phyloP scores from a whole-genome alignment of 352 stramenopile genomes.

The Phytophthora brassicae region DNA sequence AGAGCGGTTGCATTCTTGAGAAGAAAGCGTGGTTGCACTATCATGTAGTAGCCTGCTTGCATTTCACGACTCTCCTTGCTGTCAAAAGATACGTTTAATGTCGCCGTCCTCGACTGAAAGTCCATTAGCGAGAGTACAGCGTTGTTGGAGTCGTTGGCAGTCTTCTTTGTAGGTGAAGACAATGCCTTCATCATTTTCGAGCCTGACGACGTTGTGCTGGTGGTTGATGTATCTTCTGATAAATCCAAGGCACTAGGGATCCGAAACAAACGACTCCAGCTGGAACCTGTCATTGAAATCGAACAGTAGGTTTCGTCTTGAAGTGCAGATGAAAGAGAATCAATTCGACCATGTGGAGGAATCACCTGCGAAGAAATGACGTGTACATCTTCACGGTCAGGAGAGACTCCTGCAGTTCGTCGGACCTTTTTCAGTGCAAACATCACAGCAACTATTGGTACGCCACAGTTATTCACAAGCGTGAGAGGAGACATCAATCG shows the following conservation, averaged over 20 bases:
- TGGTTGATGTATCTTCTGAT: slow-evolving; percentile 1
- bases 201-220: not conserved
- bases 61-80: slow-evolving; percentile 44
- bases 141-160: slow-evolving; percentile 27
- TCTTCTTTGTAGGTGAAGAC: not conserved
- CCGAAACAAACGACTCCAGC: slow-evolving; percentile 77
- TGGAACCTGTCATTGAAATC: slow-evolving; percentile 75
- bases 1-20: slow-evolving; percentile 64
- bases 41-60: slow-evolving; percentile 53
- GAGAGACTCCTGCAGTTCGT: slow-evolving; percentile 40
- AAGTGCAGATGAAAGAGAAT: slow-evolving; percentile 71
- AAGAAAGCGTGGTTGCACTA: slow-evolving; percentile 67
- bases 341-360: slow-evolving; percentile 39
- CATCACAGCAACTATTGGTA: slow-evolving; percentile 63
- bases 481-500: slow-evolving; percentile 62
- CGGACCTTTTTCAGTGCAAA: slow-evolving; percentile 85
- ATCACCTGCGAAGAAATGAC: slow-evolving; percentile 72
- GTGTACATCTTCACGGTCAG: slow-evolving; percentile 73
- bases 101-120: slow-evolving; percentile 57
- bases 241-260: slow-evolving; percentile 41
- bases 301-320: slow-evolving; percentile 79
- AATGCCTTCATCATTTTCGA: slow-evolving; percentile 24
- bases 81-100: slow-evolving; percentile 65
- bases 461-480: slow-evolving; percentile 80
- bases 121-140: slow-evolving; percentile 58